Percentiles rank a stretch among this genome's conserved stretches.
phyloP scores from a whole-genome alignment of 495 filamentous ascomycete species.

The Talaromyces adpressus region DNA sequence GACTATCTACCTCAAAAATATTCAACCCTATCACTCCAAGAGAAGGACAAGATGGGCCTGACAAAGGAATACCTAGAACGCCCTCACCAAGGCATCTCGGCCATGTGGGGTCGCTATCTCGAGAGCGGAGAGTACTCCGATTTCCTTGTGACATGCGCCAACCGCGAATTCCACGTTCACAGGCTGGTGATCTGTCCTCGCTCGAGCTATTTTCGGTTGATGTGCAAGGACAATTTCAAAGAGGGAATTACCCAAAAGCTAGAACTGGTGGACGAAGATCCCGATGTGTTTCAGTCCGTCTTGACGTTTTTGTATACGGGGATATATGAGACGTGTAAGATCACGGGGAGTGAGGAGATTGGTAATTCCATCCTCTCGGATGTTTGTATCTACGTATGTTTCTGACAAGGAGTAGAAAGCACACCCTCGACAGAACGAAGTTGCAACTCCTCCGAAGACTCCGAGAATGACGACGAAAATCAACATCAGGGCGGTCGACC shows the following conservation, averaged over 20 bases:
- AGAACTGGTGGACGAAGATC: conserved; percentile 9
- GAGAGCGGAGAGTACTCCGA: conserved; percentile 11
- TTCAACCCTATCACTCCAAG: not conserved
- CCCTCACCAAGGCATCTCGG: conserved; percentile 4
- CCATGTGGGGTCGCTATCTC: conserved; percentile 10
- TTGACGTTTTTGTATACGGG: conserved; percentile 11
- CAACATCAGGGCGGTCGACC: conserved; percentile 1
- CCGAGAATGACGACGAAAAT: conserved; percentile 9
- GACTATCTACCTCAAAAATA: not conserved
- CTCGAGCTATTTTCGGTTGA: conserved; percentile 8
- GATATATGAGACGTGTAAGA: conserved; percentile 8
- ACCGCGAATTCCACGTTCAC: conserved; percentile 9
- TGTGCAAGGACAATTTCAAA: conserved; percentile 11
- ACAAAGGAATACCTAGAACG: conserved; percentile 8
- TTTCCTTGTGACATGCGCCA: conserved; percentile 4
- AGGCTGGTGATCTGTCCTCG: conserved; percentile 8
- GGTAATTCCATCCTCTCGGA: not conserved
- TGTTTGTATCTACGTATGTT: not conserved
- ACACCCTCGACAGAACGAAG: not conserved
- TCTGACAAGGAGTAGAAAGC: not conserved
- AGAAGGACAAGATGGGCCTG: not conserved
- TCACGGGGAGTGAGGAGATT: not conserved
- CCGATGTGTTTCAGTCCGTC: conserved; percentile 10
- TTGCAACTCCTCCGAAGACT: conserved; percentile 7
- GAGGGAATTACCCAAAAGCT: conserved; percentile 8